phyloP scores from a whole-genome alignment of 2,329 filamentous ascomycete species.

The Ascochyta clinopodiicola region DNA sequence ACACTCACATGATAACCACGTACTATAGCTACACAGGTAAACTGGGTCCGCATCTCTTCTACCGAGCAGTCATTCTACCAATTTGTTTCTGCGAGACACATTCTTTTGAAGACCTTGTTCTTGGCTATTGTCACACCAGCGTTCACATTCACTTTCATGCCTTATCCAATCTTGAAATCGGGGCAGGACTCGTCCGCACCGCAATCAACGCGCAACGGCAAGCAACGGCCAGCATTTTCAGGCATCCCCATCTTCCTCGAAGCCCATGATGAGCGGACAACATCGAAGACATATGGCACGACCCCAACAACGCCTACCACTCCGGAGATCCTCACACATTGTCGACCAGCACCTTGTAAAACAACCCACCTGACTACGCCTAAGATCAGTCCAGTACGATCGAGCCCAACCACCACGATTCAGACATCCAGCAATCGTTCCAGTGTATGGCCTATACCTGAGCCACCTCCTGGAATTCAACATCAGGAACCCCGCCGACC shows the following conservation, averaged over 20 bases:
- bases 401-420: conserved; percentile 28
- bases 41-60: conserved; percentile 15
- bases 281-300: conserved; percentile 25
- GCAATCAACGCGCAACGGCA: conserved; percentile 12
- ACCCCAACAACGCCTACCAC: conserved; percentile 33
- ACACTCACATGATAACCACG: too few relatives aligned
- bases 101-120: background rate
- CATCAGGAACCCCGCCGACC: conserved; percentile 16
- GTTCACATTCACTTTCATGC: conserved; percentile 20
- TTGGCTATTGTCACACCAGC: conserved; percentile 1
- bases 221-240: conserved; percentile 29
- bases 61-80: conserved; percentile 7
- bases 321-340: conserved; percentile 16
- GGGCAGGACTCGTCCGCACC: conserved; percentile 5
- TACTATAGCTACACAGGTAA: conserved; percentile 16
- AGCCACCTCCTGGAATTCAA: conserved; percentile 26
- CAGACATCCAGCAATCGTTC: conserved; percentile 28
- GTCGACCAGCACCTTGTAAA: conserved; percentile 5
- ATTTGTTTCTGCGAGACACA: conserved; percentile 7
- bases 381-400: background rate
- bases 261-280: conserved; percentile 19
- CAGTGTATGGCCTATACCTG: conserved; percentile 27
- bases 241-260: conserved; percentile 38
- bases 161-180: conserved; percentile 23
- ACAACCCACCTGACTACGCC: background rate